Base-by-base conservation (phyloP, 2,329 filamentous ascomycete species). In the Hypoxylon sp. region DNA sequence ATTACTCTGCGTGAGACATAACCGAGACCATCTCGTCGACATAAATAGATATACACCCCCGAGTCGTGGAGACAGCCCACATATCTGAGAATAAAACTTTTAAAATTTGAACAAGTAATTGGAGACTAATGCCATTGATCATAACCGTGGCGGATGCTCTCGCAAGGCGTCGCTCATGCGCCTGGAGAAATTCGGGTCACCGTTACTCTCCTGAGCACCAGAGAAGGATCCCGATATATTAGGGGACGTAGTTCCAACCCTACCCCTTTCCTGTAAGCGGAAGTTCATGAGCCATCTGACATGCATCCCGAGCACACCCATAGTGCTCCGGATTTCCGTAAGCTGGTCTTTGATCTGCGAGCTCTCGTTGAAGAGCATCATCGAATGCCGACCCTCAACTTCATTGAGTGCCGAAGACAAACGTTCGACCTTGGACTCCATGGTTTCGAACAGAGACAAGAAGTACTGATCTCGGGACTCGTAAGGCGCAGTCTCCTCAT, bases 341-440 rank as follows among this genome's bases (percentile, higher is more conserved):
- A 86, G 75, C 66, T 85, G 81, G 51, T 86, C 82, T 48, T 83
- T 81, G 53, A 86, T 78, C 5, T 79, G 81, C 62, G 83, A 76
- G 4, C 82, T 79, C 65, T 86, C 81, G 60, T 84, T 85, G 63
- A 86, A 75, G 6, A 83, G 75, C 75, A 82, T 79, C 68, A 84
- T 79, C 21, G 78, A 82, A 63, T 85, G 82, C 37, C 81, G 77
- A 3, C 78, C 79, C 62, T 86, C 82, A 38, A 84, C 73, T 50
- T 84, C 82, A 13, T 77, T 79, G 26, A 86, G 62, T 30, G 78
- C 78, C 46, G 81, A 78, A 40, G 81, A 79, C 2, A 86, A 68
- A 37, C 81, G 78, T 59, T 82, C 80, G 30, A 86, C 78, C 67
- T 74, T 80, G 65, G 64, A 76, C 61, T 84, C 80, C 58, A 80